A percentile compares a stretch with the other conserved stretches of the same genome.
Conservation (phyloP, 768 basidiomycete species). For the Epithele typhae region DNA sequence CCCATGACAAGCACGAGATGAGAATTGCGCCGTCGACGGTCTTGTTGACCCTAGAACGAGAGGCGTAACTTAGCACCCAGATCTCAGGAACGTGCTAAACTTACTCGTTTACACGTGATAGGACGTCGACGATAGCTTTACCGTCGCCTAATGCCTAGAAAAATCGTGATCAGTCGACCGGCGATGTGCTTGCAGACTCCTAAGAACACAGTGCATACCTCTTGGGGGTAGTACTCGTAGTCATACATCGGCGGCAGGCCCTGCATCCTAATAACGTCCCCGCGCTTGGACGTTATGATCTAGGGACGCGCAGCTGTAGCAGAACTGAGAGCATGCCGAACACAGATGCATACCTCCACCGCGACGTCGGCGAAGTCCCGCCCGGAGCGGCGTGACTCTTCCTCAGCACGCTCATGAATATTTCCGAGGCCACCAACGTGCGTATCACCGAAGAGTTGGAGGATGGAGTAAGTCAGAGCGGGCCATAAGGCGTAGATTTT, state of each 20-base stretch:
- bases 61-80: no score
- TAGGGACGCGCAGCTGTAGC: no score
- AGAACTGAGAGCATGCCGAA: no score
- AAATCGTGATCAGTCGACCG: no score
- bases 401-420: constrained; percentile 3
- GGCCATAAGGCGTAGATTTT: constrained; percentile 3
- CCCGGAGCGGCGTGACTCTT: constrained; percentile 4
- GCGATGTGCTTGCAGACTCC: neutral
- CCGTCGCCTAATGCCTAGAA: no score
- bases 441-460: constrained; percentile 7
- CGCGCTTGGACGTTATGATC: no score
- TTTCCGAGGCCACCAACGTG: constrained; percentile 6
- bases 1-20: constrained; percentile 11
- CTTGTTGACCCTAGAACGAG: neutral
- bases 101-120: no score
- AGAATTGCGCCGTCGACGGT: constrained; percentile 16
- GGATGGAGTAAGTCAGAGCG: neutral
- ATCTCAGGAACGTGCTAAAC: no score
- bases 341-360: constrained; percentile 2
- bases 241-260: constrained; percentile 8
- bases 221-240: constrained; percentile 4
- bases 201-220: neutral
- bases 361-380: neutral
- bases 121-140: no score
- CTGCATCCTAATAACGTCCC: neutral